phyloP scores from a whole-genome alignment of 495 filamentous ascomycete genomes.

The Saxispiralis lemnorum region DNA sequence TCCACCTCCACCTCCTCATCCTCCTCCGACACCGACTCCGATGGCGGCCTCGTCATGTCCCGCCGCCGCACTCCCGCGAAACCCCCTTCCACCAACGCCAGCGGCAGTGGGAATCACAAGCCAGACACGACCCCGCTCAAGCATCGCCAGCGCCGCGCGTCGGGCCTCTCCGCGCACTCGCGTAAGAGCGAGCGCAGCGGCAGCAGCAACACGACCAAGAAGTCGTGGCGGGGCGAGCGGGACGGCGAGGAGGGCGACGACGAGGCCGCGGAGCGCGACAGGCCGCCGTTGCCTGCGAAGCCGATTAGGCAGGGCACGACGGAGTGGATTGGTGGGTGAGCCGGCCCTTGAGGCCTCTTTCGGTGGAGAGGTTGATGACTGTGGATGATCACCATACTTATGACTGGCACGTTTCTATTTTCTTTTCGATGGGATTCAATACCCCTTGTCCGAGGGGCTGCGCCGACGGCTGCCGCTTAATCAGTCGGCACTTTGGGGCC shows the following conservation, averaged over 20 bases:
- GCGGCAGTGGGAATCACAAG: background rate
- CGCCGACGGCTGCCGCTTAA: too few relatives aligned
- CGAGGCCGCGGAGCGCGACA: too few relatives aligned
- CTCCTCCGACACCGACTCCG: conserved; percentile 31
- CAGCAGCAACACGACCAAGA: conserved; percentile 16
- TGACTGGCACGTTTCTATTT: too few relatives aligned
- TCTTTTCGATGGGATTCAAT: too few relatives aligned
- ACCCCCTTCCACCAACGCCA: background rate
- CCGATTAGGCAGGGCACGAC: too few relatives aligned
- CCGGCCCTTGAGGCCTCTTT: too few relatives aligned
- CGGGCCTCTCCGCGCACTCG: conserved; percentile 1
- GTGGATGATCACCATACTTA: too few relatives aligned
- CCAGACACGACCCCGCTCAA: background rate
- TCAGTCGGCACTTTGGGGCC: too few relatives aligned
- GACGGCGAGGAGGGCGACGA: background rate
- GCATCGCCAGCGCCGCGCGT: background rate
- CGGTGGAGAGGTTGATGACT: too few relatives aligned
- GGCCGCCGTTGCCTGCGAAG: too few relatives aligned
- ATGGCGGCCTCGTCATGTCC: conserved; percentile 22
- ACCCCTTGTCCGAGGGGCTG: too few relatives aligned
- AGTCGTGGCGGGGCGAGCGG: background rate
- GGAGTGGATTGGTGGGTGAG: too few relatives aligned
- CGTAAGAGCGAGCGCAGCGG: conserved; percentile 12
- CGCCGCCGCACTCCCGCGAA: background rate
- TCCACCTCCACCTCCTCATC: conserved; percentile 1